These are phyloP conservation scores for Candida broadrunensis DNA, from an alignment of 805 yeast species.

Conservation along the genomic window DNA sequence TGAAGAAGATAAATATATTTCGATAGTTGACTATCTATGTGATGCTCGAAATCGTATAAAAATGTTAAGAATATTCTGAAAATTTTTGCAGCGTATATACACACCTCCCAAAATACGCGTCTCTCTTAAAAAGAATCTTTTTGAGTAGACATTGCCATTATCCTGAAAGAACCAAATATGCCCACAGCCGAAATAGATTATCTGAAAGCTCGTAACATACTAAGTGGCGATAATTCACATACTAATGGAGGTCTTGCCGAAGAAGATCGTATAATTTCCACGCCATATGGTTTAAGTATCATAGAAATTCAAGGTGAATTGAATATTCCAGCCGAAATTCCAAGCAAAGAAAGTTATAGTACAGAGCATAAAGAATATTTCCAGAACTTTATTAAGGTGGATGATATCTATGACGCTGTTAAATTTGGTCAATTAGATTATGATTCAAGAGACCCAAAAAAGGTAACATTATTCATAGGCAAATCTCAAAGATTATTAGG, in stretches of 20 bases:
- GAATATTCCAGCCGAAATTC: constrained; percentile 39
- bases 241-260: not conserved
- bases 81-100: no score
- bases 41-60: no score
- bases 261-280: constrained; percentile 30
- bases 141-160: no score
- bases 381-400: constrained; percentile 30
- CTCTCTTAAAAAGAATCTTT: no score
- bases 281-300: constrained; percentile 58
- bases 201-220: constrained; percentile 7
- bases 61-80: no score
- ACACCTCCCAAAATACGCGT: no score
- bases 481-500: constrained; percentile 71
- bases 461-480: constrained; percentile 62
- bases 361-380: constrained; percentile 23
- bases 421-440: constrained; percentile 49
- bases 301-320: constrained; percentile 76
- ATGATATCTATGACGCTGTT: constrained; percentile 43
- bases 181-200: constrained; percentile 18
- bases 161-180: no score
- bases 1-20: no score
- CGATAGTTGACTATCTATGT: no score
- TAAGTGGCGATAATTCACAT: constrained; percentile 1
- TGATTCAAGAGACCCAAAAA: constrained; percentile 33
- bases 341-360: constrained; percentile 25